Evolutionary conservation across 1,284 basidiomycete species (phyloP), one percentile per base, ranked within the genome.

Genomic region (Heterobasidion parviporum): DNA sequence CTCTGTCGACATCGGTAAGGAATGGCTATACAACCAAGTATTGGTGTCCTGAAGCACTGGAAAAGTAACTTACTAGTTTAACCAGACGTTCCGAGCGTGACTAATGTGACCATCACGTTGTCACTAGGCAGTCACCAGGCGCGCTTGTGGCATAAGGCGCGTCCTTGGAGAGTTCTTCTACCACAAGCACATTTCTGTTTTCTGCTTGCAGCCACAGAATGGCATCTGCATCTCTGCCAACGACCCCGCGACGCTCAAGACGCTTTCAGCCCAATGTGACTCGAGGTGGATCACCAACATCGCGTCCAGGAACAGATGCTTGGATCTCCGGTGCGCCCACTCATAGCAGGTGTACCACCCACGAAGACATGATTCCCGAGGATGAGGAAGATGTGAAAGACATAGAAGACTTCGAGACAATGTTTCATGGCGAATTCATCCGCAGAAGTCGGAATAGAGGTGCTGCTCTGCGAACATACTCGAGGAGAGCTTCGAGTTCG

Each of bases 201-300:
- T 26, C 26, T 26, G 26, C 26, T 26, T 26, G 26, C 26, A 26
- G 26, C 26, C 26, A 26, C 26, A 26, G 5, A 26, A 41, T 41
- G 38, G 38, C 38, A 41, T 41, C 38, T 12, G 8, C 10, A n/a
- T 8, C 38, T 41, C 38, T 48, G 18, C 46, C 46, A 26, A 64
- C 62, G 3, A 61, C 64, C 43, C 56, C 63, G 4, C 62, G 68
- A 41, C 63, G 64, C 10, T 69, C 68, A 2, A 65, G 61, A 50
- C 65, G 68, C n/a, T 65, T 65, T 9, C 65, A 69, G 46, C 67
- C 68, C 6, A 54, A 61, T 9, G 59, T 67, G n/a, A 54, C 60
- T 6, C 34, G 4, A 26, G 26, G 26, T 26, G 6, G 26, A 26
- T 26, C 26, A 26, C 26, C 26, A 26, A 26, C 4, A 26, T 26